These are phyloP conservation scores for Ophiocytium majus DNA, from an alignment of 352 stramenopile species.

Conservation along the genomic window DNA sequence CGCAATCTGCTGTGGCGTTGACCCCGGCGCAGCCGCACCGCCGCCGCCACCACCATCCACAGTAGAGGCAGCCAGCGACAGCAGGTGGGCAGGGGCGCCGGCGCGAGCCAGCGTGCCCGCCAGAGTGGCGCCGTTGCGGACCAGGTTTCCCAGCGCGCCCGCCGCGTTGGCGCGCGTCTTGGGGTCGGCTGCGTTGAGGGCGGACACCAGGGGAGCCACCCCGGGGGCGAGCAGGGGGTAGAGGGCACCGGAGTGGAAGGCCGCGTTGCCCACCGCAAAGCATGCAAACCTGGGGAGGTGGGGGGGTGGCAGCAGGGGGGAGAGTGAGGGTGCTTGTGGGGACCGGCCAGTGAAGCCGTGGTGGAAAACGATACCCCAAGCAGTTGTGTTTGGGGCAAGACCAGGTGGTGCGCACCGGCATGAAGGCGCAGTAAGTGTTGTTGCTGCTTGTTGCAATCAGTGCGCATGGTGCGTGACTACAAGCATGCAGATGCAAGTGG, in stretches of 20 bases:
- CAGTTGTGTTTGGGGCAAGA: too few species aligned
- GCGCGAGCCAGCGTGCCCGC: constrained; percentile 67
- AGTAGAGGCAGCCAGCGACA: constrained; percentile 52
- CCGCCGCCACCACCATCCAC: constrained; percentile 40
- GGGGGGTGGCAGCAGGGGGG: too few species aligned
- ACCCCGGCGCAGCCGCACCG: constrained; percentile 61
- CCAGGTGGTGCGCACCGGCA: too few species aligned
- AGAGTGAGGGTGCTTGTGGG: too few species aligned
- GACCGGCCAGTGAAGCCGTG: too few species aligned
- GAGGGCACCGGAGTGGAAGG: constrained; percentile 74
- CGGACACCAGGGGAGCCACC: constrained; percentile 66
- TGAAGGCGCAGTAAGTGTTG: too few species aligned
- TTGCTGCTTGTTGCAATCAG: too few species aligned
- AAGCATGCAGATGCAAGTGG: too few species aligned
- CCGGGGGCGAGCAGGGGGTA: constrained; percentile 68
- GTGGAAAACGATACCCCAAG: too few species aligned
- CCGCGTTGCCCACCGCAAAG: constrained; percentile 88
- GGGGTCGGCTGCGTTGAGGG: constrained; percentile 74
- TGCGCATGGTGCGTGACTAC: too few species aligned
- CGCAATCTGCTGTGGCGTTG: constrained; percentile 61
- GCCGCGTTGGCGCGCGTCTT: constrained; percentile 86
- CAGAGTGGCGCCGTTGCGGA: constrained; percentile 77
- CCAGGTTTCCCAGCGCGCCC: constrained; percentile 82
- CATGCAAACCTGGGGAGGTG: constrained; percentile 84
- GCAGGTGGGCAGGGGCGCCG: constrained; percentile 68